These are phyloP conservation scores for Antarctomyces pellizariae DNA, from an alignment of 495 filamentous ascomycete species.

Conservation along the genomic window DNA sequence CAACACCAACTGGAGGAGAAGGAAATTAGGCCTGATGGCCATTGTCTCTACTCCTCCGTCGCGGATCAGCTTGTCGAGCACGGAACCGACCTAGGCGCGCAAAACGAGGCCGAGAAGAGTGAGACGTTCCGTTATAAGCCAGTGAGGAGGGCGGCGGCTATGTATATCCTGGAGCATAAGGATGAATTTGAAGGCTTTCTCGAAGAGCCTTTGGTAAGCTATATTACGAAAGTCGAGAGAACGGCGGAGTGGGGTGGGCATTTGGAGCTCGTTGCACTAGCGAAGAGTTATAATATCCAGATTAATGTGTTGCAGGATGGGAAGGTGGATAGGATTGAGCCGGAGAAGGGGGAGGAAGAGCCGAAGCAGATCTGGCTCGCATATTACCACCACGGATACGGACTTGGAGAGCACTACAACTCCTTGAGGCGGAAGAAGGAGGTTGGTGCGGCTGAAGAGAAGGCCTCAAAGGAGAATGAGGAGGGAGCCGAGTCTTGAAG, in stretches of 20 bases:
- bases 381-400: constrained; percentile 83
- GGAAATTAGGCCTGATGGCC: constrained; percentile 70
- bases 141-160: constrained; percentile 31
- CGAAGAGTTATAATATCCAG: constrained; percentile 56
- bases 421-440: constrained; percentile 46
- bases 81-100: constrained; percentile 17
- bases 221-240: constrained; percentile 53
- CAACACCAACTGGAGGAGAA: constrained; percentile 42
- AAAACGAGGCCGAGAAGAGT: constrained; percentile 7
- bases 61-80: constrained; percentile 48
- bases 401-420: constrained; percentile 93
- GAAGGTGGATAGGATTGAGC: constrained; percentile 46
- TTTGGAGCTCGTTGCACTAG: constrained; percentile 66
- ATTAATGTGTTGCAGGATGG: constrained; percentile 81
- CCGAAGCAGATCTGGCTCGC: constrained; percentile 59
- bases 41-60: constrained; percentile 87
- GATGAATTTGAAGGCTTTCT: constrained; percentile 45
- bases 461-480: background rate
- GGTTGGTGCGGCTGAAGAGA: background rate
- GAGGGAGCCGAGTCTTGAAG: background rate
- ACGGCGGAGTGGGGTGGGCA: constrained; percentile 97
- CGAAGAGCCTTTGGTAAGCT: constrained; percentile 55
- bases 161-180: constrained; percentile 25
- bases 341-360: constrained; percentile 12
- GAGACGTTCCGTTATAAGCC: constrained; percentile 21